phyloP scores from a whole-genome alignment of 2,329 filamentous ascomycete species.

The Fusarium sp. region DNA sequence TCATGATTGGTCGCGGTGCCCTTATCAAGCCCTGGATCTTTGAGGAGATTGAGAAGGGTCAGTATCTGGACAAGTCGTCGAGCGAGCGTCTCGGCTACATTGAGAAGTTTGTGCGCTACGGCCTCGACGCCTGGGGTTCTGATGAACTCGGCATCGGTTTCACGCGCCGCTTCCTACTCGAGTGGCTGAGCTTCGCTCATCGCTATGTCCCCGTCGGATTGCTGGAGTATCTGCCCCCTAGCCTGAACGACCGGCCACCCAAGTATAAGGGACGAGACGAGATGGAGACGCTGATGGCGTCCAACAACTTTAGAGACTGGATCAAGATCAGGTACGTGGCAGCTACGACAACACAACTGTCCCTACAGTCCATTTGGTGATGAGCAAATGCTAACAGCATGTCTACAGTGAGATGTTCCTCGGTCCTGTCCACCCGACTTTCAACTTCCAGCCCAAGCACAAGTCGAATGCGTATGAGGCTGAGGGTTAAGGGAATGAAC shows the following conservation, averaged over 20 bases:
- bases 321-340: slow-evolving; percentile 90
- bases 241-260: slow-evolving; percentile 89
- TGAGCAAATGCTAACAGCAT: slow-evolving; percentile 22
- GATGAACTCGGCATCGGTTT: slow-evolving; percentile 94
- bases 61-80: slow-evolving; percentile 96
- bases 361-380: not conserved
- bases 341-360: not conserved
- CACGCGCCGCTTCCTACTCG: slow-evolving; percentile 90
- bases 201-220: slow-evolving; percentile 92
- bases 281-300: slow-evolving; percentile 91
- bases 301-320: slow-evolving; percentile 95
- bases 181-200: slow-evolving; percentile 94
- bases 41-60: slow-evolving; percentile 90
- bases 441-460: slow-evolving; percentile 97
- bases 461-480: slow-evolving; percentile 93
- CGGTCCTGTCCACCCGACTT: slow-evolving; percentile 87
- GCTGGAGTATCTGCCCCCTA: slow-evolving; percentile 88
- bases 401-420: slow-evolving; percentile 91
- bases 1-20: slow-evolving; percentile 97
- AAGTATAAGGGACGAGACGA: slow-evolving; percentile 87
- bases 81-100: slow-evolving; percentile 86
- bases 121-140: slow-evolving; percentile 93
- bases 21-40: slow-evolving; percentile 99
- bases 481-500: slow-evolving; percentile 64
- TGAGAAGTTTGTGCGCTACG: slow-evolving; percentile 90